Conservation (phyloP, 331 rosid species). For the Acacia concinna region DNA sequence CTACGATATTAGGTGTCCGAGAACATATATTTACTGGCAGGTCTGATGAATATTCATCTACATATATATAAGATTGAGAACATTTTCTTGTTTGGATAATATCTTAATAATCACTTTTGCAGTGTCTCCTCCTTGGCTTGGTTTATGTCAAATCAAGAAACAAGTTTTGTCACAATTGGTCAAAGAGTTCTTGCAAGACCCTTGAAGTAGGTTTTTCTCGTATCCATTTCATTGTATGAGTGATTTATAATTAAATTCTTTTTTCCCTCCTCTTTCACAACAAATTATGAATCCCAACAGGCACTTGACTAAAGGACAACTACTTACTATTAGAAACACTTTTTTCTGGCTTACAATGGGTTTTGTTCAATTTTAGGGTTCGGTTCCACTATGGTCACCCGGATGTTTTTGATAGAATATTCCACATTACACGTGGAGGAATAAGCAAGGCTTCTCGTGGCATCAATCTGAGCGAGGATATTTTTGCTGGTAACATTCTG, state of each 20-base stretch:
- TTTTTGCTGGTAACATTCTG: conserved; percentile 81
- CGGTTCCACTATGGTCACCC: conserved; percentile 99
- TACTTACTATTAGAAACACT: not conserved
- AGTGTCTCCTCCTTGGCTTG: conserved; percentile 99
- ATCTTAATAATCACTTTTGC: conserved; percentile 37
- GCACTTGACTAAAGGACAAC: conserved; percentile 16
- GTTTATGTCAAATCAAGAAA: conserved; percentile 99
- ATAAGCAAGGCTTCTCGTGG: conserved; percentile 95
- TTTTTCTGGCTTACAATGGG: conserved; percentile 24
- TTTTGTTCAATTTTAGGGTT: conserved; percentile 57
- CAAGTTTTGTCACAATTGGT: conserved; percentile 93
- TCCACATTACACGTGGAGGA: conserved; percentile 97
- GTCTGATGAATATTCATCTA: conserved; percentile 42
- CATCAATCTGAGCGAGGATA: conserved; percentile 95
- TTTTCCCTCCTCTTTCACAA: not conserved
- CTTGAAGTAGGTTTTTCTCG: conserved; percentile 64
- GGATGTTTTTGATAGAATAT: conserved; percentile 92
- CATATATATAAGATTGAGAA: conserved; percentile 5
- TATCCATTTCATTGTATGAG: conserved; percentile 9
- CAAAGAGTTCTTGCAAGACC: conserved; percentile 98
- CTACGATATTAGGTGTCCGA: conserved; percentile 90
- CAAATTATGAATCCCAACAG: conserved; percentile 12
- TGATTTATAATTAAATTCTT: conserved; percentile 3
- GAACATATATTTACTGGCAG: conserved; percentile 98
- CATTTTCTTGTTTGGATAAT: conserved; percentile 20